Evolutionary conservation across 768 basidiomycete genomes (phyloP).

Genomic region (Hemileccinum rubropunctum): DNA sequence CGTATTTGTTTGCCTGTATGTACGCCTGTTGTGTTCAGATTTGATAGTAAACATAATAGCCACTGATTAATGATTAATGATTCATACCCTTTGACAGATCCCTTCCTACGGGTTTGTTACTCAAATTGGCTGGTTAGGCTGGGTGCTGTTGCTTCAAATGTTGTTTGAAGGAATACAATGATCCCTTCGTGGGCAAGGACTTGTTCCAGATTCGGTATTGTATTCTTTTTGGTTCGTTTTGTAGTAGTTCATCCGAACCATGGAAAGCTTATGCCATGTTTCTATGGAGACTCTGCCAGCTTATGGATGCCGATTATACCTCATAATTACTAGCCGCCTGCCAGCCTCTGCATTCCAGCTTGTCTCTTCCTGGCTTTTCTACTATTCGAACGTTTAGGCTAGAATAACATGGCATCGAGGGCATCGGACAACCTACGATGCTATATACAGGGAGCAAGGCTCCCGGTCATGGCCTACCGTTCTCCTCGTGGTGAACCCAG

Average conservation of each 20-base stretch:
- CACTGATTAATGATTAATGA: too few species aligned
- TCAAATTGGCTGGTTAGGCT: too few species aligned
- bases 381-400: background rate
- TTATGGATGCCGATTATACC: background rate
- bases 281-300: slow-evolving; percentile 15
- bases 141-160: too few species aligned
- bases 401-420: slow-evolving; percentile 24
- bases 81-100: too few species aligned
- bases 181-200: background rate
- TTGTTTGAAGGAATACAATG: too few species aligned
- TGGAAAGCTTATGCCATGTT: slow-evolving; percentile 7
- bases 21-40: background rate
- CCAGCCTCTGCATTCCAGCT: background rate
- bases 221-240: slow-evolving; percentile 9
- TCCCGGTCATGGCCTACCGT: slow-evolving; percentile 42
- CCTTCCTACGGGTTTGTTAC: too few species aligned
- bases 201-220: slow-evolving; percentile 11
- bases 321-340: background rate
- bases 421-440: slow-evolving; percentile 43
- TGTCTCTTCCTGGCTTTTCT: background rate
- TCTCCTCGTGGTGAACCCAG: slow-evolving; percentile 33
- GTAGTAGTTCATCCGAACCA: background rate
- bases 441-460: slow-evolving; percentile 45
- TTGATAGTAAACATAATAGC: background rate
- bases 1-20: too few species aligned